These are phyloP conservation scores for Boletus coccyginus DNA, from an alignment of 768 basidiomycete species.

Conservation along the genomic window DNA sequence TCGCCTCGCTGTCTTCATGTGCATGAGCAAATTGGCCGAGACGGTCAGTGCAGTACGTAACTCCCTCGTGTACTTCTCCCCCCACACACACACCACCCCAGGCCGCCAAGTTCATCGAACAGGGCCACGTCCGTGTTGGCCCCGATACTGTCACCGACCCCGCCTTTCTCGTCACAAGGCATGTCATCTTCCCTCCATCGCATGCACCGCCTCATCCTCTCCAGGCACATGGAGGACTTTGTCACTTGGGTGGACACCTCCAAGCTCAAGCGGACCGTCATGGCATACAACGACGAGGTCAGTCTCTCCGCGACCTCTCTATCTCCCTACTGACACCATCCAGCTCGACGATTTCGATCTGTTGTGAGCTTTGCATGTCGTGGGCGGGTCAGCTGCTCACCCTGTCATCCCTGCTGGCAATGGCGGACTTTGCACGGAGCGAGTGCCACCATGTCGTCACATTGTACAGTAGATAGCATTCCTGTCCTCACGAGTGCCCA, in stretches of 20 bases:
- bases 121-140: constrained; percentile 96
- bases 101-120: constrained; percentile 97
- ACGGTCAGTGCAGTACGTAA: constrained; percentile 85
- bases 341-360: constrained; percentile 96
- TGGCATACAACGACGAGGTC: constrained; percentile 96
- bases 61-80: constrained; percentile 1
- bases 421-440: constrained; percentile 1
- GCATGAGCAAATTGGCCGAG: constrained; percentile 92
- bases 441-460: neutral
- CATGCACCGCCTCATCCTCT: constrained; percentile 1
- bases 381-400: no score
- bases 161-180: constrained; percentile 91
- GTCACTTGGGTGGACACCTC: constrained; percentile 99
- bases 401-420: neutral
- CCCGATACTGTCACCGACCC: constrained; percentile 96
- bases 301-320: constrained; percentile 11
- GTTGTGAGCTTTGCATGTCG: constrained; percentile 40
- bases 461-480: neutral
- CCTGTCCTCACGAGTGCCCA: neutral
- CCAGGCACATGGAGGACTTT: constrained; percentile 97
- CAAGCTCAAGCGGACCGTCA: constrained; percentile 92
- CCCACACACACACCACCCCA: constrained; percentile 32
- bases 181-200: constrained; percentile 14
- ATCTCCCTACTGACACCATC: constrained; percentile 14
- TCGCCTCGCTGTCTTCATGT: constrained; percentile 89